These are phyloP conservation scores for Colletotrichum filicis DNA, from an alignment of 2,329 filamentous ascomycete species.

Conservation along the genomic window DNA sequence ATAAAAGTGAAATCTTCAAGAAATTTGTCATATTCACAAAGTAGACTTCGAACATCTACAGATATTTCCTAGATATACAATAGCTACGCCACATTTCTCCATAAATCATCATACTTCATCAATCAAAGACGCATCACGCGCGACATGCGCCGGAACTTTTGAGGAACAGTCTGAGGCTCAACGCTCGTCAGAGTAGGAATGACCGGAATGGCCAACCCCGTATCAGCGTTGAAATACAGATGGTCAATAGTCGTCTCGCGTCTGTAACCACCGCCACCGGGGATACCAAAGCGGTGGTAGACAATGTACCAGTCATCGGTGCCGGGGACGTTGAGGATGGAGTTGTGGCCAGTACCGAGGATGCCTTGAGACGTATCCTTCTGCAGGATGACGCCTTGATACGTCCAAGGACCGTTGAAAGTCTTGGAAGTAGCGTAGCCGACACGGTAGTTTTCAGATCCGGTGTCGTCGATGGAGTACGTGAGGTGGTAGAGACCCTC, in stretches of 20 bases:
- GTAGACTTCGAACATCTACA: not conserved
- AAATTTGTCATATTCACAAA: not conserved
- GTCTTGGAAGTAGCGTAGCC: constrained; percentile 55
- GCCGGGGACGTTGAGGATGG: constrained; percentile 56
- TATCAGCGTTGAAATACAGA: constrained; percentile 49
- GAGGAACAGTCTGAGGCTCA: constrained; percentile 32
- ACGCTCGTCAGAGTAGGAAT: constrained; percentile 49
- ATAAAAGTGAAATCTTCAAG: not conserved
- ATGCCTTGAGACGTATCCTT: constrained; percentile 54
- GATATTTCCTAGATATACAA: not conserved
- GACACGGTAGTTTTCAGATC: constrained; percentile 57
- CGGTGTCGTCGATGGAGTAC: constrained; percentile 59
- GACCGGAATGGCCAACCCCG: constrained; percentile 50
- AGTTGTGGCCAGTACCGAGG: constrained; percentile 57
- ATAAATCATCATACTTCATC: not conserved
- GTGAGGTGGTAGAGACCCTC: constrained; percentile 58
- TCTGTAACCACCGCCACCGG: constrained; percentile 54
- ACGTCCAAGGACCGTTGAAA: constrained; percentile 55
- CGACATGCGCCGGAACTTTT: constrained; percentile 10
- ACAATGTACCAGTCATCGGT: constrained; percentile 62
- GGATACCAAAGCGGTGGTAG: constrained; percentile 60
- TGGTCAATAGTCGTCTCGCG: constrained; percentile 56
- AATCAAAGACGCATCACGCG: constrained; percentile 16
- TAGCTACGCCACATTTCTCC: not conserved
- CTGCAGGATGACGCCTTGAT: constrained; percentile 54